phyloP scores from a whole-genome alignment of 345 rosid genomes.

The Rhodamnia rubescens region DNA sequence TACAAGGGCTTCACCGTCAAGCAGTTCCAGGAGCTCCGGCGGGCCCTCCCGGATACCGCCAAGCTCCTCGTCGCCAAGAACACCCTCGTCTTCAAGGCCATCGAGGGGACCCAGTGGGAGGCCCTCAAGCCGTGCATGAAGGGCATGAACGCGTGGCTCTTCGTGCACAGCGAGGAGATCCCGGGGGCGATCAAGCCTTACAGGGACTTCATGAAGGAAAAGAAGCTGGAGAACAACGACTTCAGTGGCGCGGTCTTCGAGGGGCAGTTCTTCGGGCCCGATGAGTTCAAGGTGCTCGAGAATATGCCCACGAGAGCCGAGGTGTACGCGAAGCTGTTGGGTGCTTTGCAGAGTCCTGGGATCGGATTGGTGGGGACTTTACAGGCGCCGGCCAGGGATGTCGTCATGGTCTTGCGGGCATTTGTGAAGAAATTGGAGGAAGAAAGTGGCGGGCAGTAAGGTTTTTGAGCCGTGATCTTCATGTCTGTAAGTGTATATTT shows the following conservation, averaged over 20 bases:
- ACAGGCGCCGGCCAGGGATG: slow-evolving; percentile 84
- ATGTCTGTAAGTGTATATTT: not conserved
- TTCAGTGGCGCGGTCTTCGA: slow-evolving; percentile 88
- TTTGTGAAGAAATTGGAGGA: slow-evolving; percentile 87
- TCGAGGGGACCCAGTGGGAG: slow-evolving; percentile 83
- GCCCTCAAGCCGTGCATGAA: slow-evolving; percentile 85
- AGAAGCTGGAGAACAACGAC: slow-evolving; percentile 62
- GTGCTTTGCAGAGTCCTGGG: slow-evolving; percentile 72
- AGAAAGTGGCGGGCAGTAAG: slow-evolving; percentile 41
- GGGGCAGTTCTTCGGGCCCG: slow-evolving; percentile 81
- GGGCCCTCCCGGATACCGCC: slow-evolving; percentile 57
- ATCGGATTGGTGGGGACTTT: slow-evolving; percentile 66
- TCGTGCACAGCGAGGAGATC: slow-evolving; percentile 83
- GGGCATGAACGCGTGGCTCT: slow-evolving; percentile 95
- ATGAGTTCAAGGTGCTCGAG: slow-evolving; percentile 57
- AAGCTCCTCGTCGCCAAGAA: slow-evolving; percentile 79
- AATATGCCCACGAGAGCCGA: slow-evolving; percentile 80
- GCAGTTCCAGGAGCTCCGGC: slow-evolving; percentile 72
- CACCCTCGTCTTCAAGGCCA: slow-evolving; percentile 74
- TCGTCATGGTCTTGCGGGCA: slow-evolving; percentile 73
- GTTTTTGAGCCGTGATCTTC: not conserved
- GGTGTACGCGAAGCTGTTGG: slow-evolving; percentile 76
- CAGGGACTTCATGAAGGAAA: slow-evolving; percentile 64
- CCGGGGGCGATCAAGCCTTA: slow-evolving; percentile 80
- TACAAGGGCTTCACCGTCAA: slow-evolving; percentile 78